Conservation (phyloP, 345 rosid genomes). For the Alliaria petiolata region DNA sequence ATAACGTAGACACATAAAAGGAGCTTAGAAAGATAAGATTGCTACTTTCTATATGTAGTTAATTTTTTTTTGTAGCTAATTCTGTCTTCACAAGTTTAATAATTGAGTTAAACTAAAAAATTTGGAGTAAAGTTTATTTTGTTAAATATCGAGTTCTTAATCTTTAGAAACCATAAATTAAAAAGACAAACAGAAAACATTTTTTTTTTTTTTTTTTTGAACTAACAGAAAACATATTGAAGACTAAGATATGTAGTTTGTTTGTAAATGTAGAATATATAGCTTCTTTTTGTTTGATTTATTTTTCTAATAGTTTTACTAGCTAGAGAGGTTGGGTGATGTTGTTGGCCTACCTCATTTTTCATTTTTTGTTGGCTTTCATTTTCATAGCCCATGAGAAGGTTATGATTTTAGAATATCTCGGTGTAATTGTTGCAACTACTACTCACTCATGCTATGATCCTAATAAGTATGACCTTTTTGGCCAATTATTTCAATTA, state of each 20-base stretch:
- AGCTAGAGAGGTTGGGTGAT: constrained; percentile 21
- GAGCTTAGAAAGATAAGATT: background rate
- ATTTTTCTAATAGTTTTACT: background rate
- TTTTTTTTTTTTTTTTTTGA: too few species aligned
- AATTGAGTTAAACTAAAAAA: background rate
- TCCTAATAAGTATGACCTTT: constrained; percentile 22
- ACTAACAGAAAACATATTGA: background rate
- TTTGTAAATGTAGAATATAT: background rate
- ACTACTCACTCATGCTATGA: constrained; percentile 26
- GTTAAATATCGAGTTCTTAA: too few species aligned
- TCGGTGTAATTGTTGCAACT: constrained; percentile 33
- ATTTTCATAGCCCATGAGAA: constrained; percentile 9
- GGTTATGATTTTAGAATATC: background rate
- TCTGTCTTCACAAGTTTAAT: background rate
- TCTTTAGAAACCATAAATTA: background rate
- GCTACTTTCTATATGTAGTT: background rate
- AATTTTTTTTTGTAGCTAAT: too few species aligned
- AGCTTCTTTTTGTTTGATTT: background rate
- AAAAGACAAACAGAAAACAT: background rate
- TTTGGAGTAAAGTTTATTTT: too few species aligned
- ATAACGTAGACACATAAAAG: background rate
- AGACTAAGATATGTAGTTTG: background rate
- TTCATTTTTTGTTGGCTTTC: background rate
- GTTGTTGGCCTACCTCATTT: constrained; percentile 27
- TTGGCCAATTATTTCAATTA: constrained; percentile 15